Evolutionary conservation across 805 yeast species (phyloP), one percentile per base, ranked within the genome.

Genomic region (Aciculoconidium aculeatum): DNA sequence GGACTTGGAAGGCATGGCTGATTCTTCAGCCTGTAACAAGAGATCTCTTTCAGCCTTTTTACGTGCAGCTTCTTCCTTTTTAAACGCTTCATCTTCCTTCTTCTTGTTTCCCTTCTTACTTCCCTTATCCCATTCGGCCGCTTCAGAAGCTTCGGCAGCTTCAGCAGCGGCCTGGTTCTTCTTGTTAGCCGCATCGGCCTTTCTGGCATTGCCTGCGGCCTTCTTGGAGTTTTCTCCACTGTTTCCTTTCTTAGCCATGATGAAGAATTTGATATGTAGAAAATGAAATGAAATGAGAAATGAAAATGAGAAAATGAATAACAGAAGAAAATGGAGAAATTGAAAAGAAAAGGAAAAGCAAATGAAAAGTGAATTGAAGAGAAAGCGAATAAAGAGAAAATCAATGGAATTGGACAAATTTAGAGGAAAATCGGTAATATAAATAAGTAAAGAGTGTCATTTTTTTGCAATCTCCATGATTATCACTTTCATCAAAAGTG

Each of bases 31-130:
- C 38, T 65, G 61, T 39, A 82, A 54, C 36, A 75, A 57, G 1
- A 76, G 75, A 23, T 83, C 92, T 44, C 92, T 70, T 50, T 83
- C 92, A n/a, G 83, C 81, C 65, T 83, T 84, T 64, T 79, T 80
- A 32, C 76, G 68, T 6, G 80, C 77, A 4, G 83, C 88, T 45
- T 81, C 88, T 28, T 79, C 86, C 47, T 70, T 75, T 58, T 81
- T 83, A 32, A 72, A 76, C 28, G 70, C 75, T 10, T 72, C 79
- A 13, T 72, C 82, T 31, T 72, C 79, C 54, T 77, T 77, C 68
- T 83, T 84, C 61, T 75, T 72, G 53, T 68, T 72, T 19, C 70
- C 72, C 49, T 75, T 75, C 62, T 82, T 82, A 15, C 84, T 45
- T 17, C 92, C 94, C 13, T 77, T 65, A 3, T 70, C 73, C 92